These are phyloP conservation scores for Candida endomychidarum DNA, from an alignment of 805 yeast species.

Conservation along the genomic window DNA sequence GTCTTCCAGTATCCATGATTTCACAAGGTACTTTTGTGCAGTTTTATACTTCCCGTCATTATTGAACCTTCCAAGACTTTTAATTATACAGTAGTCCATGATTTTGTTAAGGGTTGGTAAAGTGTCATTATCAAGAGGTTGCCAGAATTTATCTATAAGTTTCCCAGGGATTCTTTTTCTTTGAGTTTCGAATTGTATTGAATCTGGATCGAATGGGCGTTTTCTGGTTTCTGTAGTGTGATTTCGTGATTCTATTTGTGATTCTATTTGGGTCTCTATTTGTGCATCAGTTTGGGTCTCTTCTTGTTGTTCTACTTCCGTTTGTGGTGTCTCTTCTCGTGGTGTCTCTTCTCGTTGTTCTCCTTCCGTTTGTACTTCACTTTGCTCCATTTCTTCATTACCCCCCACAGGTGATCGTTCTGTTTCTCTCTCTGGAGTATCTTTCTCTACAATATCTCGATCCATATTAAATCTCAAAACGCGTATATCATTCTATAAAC, in stretches of 20 bases:
- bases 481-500: conserved; percentile 6
- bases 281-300: background rate
- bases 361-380: background rate
- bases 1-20: conserved; percentile 25
- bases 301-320: background rate
- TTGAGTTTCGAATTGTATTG: conserved; percentile 12
- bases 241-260: background rate
- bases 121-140: conserved; percentile 21
- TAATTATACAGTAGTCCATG: conserved; percentile 25
- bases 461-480: conserved; percentile 1
- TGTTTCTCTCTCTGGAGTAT: background rate
- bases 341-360: background rate
- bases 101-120: conserved; percentile 22
- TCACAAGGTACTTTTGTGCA: conserved; percentile 24
- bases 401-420: too few relatives aligned
- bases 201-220: conserved; percentile 14
- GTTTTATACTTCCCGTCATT: conserved; percentile 18
- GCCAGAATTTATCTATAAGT: conserved; percentile 31
- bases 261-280: too few relatives aligned
- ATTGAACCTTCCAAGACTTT: conserved; percentile 24
- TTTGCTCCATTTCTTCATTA: background rate
- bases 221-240: background rate
- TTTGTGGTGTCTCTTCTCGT: background rate
- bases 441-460: background rate
- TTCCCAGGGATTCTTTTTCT: conserved; percentile 22